These are phyloP conservation scores for Panicum virgatum DNA, from an alignment of 202 grass and related monocot species.

Conservation along the genomic window DNA sequence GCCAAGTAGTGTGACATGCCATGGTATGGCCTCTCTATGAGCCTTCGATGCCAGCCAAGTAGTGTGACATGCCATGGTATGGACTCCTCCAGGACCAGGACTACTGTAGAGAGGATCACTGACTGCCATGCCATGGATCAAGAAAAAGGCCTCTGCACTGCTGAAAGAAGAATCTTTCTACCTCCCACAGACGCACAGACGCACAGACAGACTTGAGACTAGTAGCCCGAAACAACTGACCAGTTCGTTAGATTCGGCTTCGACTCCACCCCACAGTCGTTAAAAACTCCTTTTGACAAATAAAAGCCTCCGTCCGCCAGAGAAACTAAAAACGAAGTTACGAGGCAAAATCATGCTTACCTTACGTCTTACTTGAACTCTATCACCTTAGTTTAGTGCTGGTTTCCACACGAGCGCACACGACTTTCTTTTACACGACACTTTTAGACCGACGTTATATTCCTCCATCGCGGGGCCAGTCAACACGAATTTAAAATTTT, in stretches of 20 bases:
- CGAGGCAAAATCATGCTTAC: background rate
- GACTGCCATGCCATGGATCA: background rate
- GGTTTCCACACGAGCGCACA: background rate
- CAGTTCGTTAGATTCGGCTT: background rate
- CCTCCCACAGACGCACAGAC: background rate
- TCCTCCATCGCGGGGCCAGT: background rate
- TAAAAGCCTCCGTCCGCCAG: too few relatives aligned
- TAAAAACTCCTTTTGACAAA: background rate
- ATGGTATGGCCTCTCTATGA: too few relatives aligned
- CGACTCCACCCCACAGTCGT: background rate
- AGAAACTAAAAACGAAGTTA: too few relatives aligned
- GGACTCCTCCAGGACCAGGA: background rate
- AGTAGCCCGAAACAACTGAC: background rate
- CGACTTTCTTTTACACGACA: slow-evolving; percentile 16
- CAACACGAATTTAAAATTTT: slow-evolving; percentile 15
- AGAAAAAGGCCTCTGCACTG: too few relatives aligned
- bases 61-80: too few relatives aligned
- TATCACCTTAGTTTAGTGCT: background rate
- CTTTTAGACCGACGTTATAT: background rate
- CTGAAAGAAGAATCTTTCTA: too few relatives aligned
- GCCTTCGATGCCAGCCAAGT: background rate
- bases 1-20: too few relatives aligned
- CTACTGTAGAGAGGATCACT: too few relatives aligned
- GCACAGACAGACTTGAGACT: too few relatives aligned
- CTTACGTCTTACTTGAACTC: background rate